phyloP scores from a whole-genome alignment of 2,329 filamentous ascomycete genomes.

The Apiospora malaysiana region DNA sequence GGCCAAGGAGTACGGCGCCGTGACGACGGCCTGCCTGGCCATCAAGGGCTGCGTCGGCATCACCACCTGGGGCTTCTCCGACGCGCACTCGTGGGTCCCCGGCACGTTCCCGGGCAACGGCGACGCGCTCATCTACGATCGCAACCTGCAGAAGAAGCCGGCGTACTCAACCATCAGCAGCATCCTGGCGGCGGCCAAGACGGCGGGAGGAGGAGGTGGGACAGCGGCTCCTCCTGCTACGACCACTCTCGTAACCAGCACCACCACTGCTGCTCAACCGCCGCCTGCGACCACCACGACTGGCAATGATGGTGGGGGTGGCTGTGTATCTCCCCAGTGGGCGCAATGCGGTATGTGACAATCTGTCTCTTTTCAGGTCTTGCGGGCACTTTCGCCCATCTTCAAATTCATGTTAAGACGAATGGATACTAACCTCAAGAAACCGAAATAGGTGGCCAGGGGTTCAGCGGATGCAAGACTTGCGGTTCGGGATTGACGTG shows the following conservation, averaged over 20 bases:
- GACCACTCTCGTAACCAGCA: conserved; percentile 20
- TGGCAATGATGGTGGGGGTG: background rate
- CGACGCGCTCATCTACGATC: conserved; percentile 48
- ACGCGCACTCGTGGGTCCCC: conserved; percentile 46
- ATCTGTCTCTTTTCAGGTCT: no score
- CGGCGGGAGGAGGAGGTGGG: conserved; percentile 11
- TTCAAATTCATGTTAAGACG: no score
- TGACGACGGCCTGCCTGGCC: conserved; percentile 38
- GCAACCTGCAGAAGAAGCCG: conserved; percentile 48
- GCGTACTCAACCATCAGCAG: conserved; percentile 45
- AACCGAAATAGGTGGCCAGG: conserved; percentile 9
- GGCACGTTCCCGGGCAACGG: conserved; percentile 47
- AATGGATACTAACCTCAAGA: background rate
- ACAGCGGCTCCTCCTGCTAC: conserved; percentile 21
- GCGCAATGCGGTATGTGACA: conserved; percentile 5
- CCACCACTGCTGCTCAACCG: conserved; percentile 23
- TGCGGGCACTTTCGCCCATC: no score
- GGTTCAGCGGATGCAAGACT: conserved; percentile 26
- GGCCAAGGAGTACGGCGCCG: conserved; percentile 36
- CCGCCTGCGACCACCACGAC: conserved; percentile 5
- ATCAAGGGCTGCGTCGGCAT: conserved; percentile 39
- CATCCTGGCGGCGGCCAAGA: conserved; percentile 42
- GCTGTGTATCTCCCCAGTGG: conserved; percentile 12
- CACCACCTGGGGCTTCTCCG: conserved; percentile 44
- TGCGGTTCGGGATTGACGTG: conserved; percentile 43